A percentile compares a stretch with the other conserved stretches of the same genome.
These are phyloP conservation scores for Hanseniaspora valbyensis DNA, from an alignment of 805 yeast genomes.

Conservation along the genomic window DNA sequence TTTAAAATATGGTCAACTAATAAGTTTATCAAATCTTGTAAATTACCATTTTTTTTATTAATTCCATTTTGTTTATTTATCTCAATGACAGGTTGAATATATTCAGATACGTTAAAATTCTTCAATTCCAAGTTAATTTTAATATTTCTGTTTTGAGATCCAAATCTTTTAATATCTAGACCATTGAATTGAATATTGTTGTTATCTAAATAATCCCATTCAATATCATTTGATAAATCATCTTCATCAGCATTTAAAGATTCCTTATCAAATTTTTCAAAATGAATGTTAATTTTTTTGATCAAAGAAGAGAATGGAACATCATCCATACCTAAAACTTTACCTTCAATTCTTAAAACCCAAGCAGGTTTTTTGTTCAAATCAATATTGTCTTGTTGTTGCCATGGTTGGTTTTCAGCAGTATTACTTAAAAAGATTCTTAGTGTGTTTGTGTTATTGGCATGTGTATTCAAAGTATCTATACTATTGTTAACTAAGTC, in stretches of 20 bases:
- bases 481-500: conserved; percentile 21
- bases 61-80: conserved; percentile 47
- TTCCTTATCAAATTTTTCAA: conserved; percentile 31
- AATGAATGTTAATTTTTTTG: conserved; percentile 74
- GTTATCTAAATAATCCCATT: conserved; percentile 68
- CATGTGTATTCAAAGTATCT: conserved; percentile 22
- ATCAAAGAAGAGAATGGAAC: conserved; percentile 64
- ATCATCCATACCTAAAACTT: conserved; percentile 47
- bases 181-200: conserved; percentile 65
- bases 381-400: conserved; percentile 24
- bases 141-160: conserved; percentile 52
- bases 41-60: conserved; percentile 51
- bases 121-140: conserved; percentile 73
- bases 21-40: conserved; percentile 71
- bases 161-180: conserved; percentile 72
- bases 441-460: conserved; percentile 45
- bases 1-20: conserved; percentile 70
- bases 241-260: conserved; percentile 25
- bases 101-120: conserved; percentile 47
- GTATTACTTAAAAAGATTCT: conserved; percentile 77
- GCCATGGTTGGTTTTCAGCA: conserved; percentile 86
- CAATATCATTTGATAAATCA: conserved; percentile 42
- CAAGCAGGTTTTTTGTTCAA: conserved; percentile 43
- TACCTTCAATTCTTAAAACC: conserved; percentile 85
- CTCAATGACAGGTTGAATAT: conserved; percentile 55